Percentiles rank a stretch among this genome's conserved stretches.
These are phyloP conservation scores for Thinopyrum elongatum DNA, from an alignment of 176 grass and related monocot genomes.

Conservation along the genomic window DNA sequence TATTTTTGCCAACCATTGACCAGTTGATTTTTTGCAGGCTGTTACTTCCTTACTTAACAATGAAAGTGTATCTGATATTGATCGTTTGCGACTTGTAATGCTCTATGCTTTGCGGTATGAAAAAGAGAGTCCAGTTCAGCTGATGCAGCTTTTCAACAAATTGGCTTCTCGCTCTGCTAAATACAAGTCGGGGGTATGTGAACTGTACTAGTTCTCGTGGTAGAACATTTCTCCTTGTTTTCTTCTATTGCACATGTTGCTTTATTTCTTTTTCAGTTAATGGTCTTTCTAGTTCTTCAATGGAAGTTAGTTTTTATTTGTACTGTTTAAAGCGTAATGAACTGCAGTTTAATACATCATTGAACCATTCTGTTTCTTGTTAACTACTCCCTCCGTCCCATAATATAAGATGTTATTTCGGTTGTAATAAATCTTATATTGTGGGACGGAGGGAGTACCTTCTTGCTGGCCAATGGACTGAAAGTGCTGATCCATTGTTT, in stretches of 20 bases:
- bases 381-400: neutral
- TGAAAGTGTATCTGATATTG: constrained; percentile 90
- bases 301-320: neutral
- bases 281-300: neutral
- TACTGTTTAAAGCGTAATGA: neutral
- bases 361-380: constrained; percentile 3
- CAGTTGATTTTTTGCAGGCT: constrained; percentile 50
- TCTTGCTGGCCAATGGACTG: neutral
- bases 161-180: constrained; percentile 90
- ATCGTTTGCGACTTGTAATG: constrained; percentile 81
- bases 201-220: constrained; percentile 33
- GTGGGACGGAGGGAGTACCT: neutral
- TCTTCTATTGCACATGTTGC: constrained; percentile 18
- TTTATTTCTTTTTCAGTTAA: neutral
- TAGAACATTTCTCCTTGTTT: constrained; percentile 16
- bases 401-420: too few relatives aligned
- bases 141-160: constrained; percentile 99
- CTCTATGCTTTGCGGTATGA: constrained; percentile 96
- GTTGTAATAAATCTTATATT: too few relatives aligned
- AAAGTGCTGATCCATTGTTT: neutral
- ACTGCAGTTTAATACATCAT: constrained; percentile 3
- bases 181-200: constrained; percentile 92
- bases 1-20: constrained; percentile 9
- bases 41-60: constrained; percentile 87
- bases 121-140: constrained; percentile 97